Percentiles rank a stretch among this genome's conserved stretches.
These are phyloP conservation scores for Penicillium manginii DNA, from an alignment of 495 filamentous ascomycete species.

Conservation along the genomic window DNA sequence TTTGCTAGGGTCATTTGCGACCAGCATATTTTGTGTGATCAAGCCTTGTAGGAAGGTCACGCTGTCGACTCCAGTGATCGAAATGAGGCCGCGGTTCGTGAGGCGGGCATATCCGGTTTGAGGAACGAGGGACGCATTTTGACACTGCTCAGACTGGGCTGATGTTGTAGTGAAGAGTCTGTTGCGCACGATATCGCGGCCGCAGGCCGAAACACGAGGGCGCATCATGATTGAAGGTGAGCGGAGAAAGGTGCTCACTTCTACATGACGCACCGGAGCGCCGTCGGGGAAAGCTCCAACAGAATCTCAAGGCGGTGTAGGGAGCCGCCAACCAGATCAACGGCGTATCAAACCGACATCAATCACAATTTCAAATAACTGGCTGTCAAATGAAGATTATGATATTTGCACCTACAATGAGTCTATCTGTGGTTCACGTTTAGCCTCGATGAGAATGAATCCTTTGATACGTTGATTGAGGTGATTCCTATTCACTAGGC, in stretches of 20 bases:
- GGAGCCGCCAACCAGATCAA: not conserved
- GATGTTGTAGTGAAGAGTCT: constrained; percentile 40
- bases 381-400: not conserved
- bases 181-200: constrained; percentile 28
- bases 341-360: not conserved
- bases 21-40: constrained; percentile 73
- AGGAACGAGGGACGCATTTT: constrained; percentile 37
- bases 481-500: too few species aligned
- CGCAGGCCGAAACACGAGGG: constrained; percentile 33
- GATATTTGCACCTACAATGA: not conserved
- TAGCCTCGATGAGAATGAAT: too few species aligned
- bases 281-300: not conserved
- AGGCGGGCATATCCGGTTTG: constrained; percentile 54
- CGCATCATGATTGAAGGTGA: constrained; percentile 37
- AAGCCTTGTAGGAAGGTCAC: constrained; percentile 86
- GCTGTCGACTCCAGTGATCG: constrained; percentile 76
- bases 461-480: too few species aligned
- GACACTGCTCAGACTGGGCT: constrained; percentile 18
- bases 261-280: constrained; percentile 3
- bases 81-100: constrained; percentile 74
- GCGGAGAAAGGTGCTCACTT: constrained; percentile 17
- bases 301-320: not conserved
- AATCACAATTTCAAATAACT: not conserved
- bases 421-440: not conserved
- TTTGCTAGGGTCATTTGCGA: constrained; percentile 42